Evolutionary conservation across 257 asterid species (phyloP), one percentile per base, ranked within the genome.

Genomic region (Sherardia arvensis): DNA sequence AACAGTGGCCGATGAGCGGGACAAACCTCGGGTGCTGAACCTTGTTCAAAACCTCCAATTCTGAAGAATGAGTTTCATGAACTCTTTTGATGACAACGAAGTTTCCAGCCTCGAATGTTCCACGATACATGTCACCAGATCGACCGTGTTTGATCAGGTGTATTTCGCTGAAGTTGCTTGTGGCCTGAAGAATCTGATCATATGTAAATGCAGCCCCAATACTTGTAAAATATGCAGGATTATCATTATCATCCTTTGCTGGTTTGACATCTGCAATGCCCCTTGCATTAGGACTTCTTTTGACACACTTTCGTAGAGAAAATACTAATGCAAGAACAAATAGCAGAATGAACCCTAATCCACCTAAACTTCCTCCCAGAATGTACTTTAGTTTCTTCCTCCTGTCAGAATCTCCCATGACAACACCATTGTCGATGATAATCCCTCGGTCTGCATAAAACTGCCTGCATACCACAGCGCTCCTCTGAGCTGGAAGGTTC

Each of bases 1-100:
- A 66, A 80, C 86, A 83, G 32, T 83, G 86, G 6, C 96, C 96
- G 51, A 88, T 38, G 3, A 88, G 75, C 5, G 87, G 96, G 45
- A 83, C 82, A 54, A 88, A 48, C 77, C 87, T 82, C 22, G 68
- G 77, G 71, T 83, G 85, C 21, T 62, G 64, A 23, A 69, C 69
- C 78, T 73, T 82, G 33, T 79, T 22, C 27, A 77, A 74, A 8
- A 83, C 65, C 40, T 85, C 86, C 80, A 88, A 71, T 71, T 88
- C 94, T 10, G 57, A 66, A 67, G 54, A 55, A 66, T 59, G 76
- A 2, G 70, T 66, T 64, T 83, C 94, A 14, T n/a, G n/a, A n/a
- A 83, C 74, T 78, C 75, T 85, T 81, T 90, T 90, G 65, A 81
- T 87, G 14, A 80, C 84, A 14, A 20, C 38, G 49, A 20, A 29